A percentile compares a stretch with the other conserved stretches of the same genome.
Conservation (phyloP, 1,139 yeast genomes). For the Suhomyces wounanorum region DNA sequence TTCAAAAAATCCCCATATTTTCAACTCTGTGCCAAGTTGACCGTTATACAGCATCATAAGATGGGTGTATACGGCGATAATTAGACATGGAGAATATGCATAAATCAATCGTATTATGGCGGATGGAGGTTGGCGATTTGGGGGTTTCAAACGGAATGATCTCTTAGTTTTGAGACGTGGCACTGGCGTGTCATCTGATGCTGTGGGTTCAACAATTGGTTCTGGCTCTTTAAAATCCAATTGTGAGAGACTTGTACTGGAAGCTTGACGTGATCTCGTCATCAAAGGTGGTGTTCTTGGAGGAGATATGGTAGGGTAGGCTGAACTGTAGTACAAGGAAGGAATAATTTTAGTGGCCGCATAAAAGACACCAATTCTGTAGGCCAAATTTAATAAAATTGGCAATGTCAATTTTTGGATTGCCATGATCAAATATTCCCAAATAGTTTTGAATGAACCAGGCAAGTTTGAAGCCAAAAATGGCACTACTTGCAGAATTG, state of each 20-base stretch:
- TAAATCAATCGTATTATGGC: slow-evolving; percentile 64
- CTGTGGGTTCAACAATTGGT: background rate
- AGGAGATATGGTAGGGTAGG: slow-evolving; percentile 29
- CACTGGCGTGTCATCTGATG: slow-evolving; percentile 1
- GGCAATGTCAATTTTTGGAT: slow-evolving; percentile 79
- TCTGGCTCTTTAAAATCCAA: slow-evolving; percentile 9
- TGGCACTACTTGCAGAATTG: slow-evolving; percentile 46
- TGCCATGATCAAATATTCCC: slow-evolving; percentile 70
- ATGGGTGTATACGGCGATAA: slow-evolving; percentile 93
- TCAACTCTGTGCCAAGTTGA: slow-evolving; percentile 61
- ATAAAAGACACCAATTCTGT: slow-evolving; percentile 82
- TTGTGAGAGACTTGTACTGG: slow-evolving; percentile 15
- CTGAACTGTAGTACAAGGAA: slow-evolving; percentile 52
- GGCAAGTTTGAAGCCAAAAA: slow-evolving; percentile 56
- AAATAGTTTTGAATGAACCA: slow-evolving; percentile 61
- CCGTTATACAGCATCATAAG: slow-evolving; percentile 88
- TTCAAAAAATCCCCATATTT: slow-evolving; percentile 59
- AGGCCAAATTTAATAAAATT: slow-evolving; percentile 76
- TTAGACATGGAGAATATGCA: slow-evolving; percentile 89
- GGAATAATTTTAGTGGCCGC: slow-evolving; percentile 96
- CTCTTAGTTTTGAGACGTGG: slow-evolving; percentile 9
- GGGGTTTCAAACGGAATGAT: slow-evolving; percentile 21
- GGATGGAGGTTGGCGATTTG: slow-evolving; percentile 36
- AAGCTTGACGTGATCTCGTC: slow-evolving; percentile 22
- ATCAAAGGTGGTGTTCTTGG: slow-evolving; percentile 26